Conservation (phyloP, 2,329 filamentous ascomycete genomes). For the Trichoderma atrobrunneum region DNA sequence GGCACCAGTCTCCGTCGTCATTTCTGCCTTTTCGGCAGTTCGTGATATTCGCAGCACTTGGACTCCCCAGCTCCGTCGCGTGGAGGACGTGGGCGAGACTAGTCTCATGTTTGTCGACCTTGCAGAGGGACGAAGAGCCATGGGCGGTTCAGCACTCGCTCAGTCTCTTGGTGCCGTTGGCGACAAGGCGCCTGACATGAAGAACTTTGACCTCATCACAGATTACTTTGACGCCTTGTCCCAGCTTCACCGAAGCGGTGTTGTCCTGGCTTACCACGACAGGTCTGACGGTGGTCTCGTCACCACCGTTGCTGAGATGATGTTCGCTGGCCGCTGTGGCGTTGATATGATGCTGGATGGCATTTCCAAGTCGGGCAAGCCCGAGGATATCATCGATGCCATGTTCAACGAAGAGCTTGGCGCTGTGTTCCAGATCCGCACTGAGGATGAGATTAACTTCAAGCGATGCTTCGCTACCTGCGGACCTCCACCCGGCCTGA, state of each 20-base stretch:
- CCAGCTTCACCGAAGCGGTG: conserved; percentile 56
- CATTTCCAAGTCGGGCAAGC: conserved; percentile 59
- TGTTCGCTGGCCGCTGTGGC: conserved; percentile 92
- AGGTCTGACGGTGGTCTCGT: conserved; percentile 89
- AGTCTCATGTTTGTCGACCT: conserved; percentile 89
- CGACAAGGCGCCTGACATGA: conserved; percentile 80
- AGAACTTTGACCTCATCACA: conserved; percentile 73
- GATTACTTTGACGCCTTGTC: conserved; percentile 88
- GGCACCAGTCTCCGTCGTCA: conserved; percentile 84
- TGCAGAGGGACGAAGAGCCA: conserved; percentile 71
- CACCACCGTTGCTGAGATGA: conserved; percentile 92
- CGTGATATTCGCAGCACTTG: conserved; percentile 81
- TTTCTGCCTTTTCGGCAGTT: conserved; percentile 86
- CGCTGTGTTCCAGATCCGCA: conserved; percentile 91
- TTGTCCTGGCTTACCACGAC: conserved; percentile 91
- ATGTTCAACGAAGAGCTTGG: conserved; percentile 97
- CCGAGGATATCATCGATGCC: conserved; percentile 66
- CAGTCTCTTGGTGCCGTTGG: conserved; percentile 87
- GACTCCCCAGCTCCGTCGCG: conserved; percentile 82
- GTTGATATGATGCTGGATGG: conserved; percentile 80
- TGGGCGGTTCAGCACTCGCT: conserved; percentile 88
- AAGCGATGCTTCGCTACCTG: conserved; percentile 87
- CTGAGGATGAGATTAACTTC: conserved; percentile 80
- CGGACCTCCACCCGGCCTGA: conserved; percentile 75
- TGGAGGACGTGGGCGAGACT: conserved; percentile 86